Percentiles rank a stretch among this genome's conserved stretches.
Conservation (phyloP, 345 rosid species). For the Eucalyptus sp. region DNA sequence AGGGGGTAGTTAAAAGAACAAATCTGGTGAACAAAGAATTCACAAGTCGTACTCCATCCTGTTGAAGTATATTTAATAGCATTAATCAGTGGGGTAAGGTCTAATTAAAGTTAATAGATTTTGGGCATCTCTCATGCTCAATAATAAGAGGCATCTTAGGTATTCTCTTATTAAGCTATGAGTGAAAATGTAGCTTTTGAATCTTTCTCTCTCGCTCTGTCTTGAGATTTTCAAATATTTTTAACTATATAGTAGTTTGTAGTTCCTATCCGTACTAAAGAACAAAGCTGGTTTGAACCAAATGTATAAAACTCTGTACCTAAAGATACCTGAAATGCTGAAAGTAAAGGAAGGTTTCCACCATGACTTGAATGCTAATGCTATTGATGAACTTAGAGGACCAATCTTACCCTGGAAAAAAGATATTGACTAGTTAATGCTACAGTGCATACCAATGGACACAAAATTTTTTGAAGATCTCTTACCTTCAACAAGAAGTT, state of each 20-base stretch:
- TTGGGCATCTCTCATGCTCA: background rate
- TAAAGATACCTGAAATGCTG: conserved; percentile 53
- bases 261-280: background rate
- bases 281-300: background rate
- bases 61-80: background rate
- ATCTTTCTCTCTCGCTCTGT: background rate
- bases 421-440: background rate
- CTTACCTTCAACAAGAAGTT: conserved; percentile 78
- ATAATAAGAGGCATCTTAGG: background rate
- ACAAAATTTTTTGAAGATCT: background rate
- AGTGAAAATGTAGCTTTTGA: background rate
- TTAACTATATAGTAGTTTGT: background rate
- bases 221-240: background rate
- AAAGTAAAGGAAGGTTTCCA: conserved; percentile 91
- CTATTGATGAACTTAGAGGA: conserved; percentile 58
- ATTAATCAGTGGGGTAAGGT: background rate
- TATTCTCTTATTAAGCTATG: background rate
- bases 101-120: background rate
- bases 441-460: background rate
- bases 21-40: background rate
- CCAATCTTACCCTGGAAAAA: conserved; percentile 65
- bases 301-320: background rate
- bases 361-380: conserved; percentile 92
- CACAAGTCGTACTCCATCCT: background rate
- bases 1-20: background rate